phyloP scores from a whole-genome alignment of 2,329 filamentous ascomycete species.

The Daldinia sp. region DNA sequence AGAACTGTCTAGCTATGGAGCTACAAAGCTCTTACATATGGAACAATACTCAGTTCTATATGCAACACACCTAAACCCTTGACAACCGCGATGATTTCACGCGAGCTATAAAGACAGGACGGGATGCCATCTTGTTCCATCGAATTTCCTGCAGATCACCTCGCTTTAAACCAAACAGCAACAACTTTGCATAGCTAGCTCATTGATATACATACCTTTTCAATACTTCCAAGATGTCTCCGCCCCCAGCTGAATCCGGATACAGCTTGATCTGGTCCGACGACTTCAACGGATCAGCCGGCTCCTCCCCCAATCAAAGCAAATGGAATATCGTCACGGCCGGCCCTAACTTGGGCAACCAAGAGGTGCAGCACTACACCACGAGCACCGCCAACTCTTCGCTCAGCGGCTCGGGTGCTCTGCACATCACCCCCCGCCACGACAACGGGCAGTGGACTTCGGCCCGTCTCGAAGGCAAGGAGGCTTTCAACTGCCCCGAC shows the following conservation, averaged over 20 bases:
- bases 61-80: too few relatives aligned
- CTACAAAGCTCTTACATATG: too few relatives aligned
- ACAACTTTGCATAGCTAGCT: background rate
- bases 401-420: slow-evolving; percentile 19
- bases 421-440: slow-evolving; percentile 35
- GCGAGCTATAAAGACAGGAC: background rate
- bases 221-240: slow-evolving; percentile 9
- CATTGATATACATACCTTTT: background rate
- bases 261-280: slow-evolving; percentile 32
- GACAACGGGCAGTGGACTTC: slow-evolving; percentile 33
- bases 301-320: slow-evolving; percentile 23
- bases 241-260: slow-evolving; percentile 16
- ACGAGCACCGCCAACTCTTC: slow-evolving; percentile 26
- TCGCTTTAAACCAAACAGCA: background rate
- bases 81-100: background rate
- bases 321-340: slow-evolving; percentile 33
- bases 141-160: background rate
- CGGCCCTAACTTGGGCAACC: slow-evolving; percentile 32
- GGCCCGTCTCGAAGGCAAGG: slow-evolving; percentile 34
- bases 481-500: slow-evolving; percentile 33
- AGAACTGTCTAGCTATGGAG: too few relatives aligned
- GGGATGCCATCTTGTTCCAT: background rate
- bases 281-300: slow-evolving; percentile 29
- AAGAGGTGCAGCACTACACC: slow-evolving; percentile 35
- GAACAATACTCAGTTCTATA: too few relatives aligned